Evolutionary conservation across 768 basidiomycete genomes (phyloP).

Genomic region (Gloeophyllum trabeum): DNA sequence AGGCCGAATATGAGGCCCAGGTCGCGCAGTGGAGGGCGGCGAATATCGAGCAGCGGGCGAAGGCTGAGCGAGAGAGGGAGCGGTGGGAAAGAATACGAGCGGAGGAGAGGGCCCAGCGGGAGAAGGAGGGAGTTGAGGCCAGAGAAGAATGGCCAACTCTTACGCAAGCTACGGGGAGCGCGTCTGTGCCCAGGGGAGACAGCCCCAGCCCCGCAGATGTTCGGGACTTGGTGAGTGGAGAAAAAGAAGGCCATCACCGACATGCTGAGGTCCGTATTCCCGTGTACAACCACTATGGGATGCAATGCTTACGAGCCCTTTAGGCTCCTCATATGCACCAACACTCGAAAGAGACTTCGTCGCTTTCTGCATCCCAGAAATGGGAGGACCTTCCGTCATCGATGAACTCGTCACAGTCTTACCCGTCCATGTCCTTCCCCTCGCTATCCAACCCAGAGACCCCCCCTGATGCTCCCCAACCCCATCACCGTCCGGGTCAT

Average conservation of each 20-base stretch:
- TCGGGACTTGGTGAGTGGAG: constrained; percentile 28
- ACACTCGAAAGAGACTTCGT: constrained; percentile 15
- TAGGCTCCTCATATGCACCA: constrained; percentile 21
- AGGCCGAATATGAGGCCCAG: constrained; percentile 57
- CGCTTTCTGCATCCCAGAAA: constrained; percentile 37
- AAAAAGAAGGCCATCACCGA: constrained; percentile 10
- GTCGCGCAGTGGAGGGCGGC: constrained; percentile 61
- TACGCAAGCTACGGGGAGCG: constrained; percentile 7
- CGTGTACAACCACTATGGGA: constrained; percentile 1
- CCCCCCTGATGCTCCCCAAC: constrained; percentile 8
- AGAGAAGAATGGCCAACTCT: constrained; percentile 10
- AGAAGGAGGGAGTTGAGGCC: constrained; percentile 4
- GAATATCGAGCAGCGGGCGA: constrained; percentile 61
- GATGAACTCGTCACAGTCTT: constrained; percentile 13
- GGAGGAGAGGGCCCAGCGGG: constrained; percentile 25
- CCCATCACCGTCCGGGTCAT: constrained; percentile 13
- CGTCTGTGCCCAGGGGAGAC: constrained; percentile 6
- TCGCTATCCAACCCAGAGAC: constrained; percentile 65
- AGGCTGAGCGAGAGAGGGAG: constrained; percentile 62
- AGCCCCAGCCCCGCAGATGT: constrained; percentile 27
- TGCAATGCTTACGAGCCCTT: constrained; percentile 19
- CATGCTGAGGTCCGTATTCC: constrained; percentile 2
- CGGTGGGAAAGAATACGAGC: constrained; percentile 61
- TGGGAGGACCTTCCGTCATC: constrained; percentile 69
- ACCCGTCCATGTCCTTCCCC: constrained; percentile 56